Evolutionary conservation across 2,329 filamentous ascomycete genomes (phyloP).

Genomic region (Pestalotiopsis fici): DNA sequence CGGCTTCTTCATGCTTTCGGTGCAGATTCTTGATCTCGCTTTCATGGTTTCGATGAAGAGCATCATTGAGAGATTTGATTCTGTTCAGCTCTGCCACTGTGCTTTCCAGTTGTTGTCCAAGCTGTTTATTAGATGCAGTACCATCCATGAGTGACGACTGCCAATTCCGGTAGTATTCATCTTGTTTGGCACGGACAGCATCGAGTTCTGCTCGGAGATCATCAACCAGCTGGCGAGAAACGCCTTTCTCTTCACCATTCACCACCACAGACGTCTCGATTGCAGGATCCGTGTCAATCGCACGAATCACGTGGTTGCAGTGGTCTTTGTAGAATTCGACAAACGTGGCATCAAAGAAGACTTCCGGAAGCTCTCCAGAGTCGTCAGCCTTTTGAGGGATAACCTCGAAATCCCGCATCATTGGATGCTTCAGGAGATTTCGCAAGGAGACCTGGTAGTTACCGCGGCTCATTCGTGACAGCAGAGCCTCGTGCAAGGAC

Average conservation of each 20-base stretch:
- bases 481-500: conserved; percentile 77
- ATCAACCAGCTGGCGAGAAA: conserved; percentile 93
- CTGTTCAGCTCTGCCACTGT: conserved; percentile 66
- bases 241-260: conserved; percentile 81
- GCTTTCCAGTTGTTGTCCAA: conserved; percentile 63
- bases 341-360: conserved; percentile 84
- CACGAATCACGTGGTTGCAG: conserved; percentile 80
- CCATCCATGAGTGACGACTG: conserved; percentile 47
- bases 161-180: conserved; percentile 64
- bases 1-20: conserved; percentile 1
- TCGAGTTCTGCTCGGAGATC: conserved; percentile 80
- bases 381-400: conserved; percentile 67
- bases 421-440: conserved; percentile 73
- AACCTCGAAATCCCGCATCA: conserved; percentile 89
- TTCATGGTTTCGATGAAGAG: conserved; percentile 69
- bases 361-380: conserved; percentile 64
- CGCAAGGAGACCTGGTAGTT: conserved; percentile 82
- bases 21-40: conserved; percentile 56
- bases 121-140: conserved; percentile 28
- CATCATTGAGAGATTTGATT: conserved; percentile 69
- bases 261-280: conserved; percentile 80
- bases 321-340: conserved; percentile 96
- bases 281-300: conserved; percentile 88
- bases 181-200: conserved; percentile 74
- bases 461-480: conserved; percentile 78